A percentile compares a stretch with the other conserved stretches of the same genome.
These are phyloP conservation scores for Halenospora varia DNA, from an alignment of 495 filamentous ascomycete genomes.

Conservation along the genomic window DNA sequence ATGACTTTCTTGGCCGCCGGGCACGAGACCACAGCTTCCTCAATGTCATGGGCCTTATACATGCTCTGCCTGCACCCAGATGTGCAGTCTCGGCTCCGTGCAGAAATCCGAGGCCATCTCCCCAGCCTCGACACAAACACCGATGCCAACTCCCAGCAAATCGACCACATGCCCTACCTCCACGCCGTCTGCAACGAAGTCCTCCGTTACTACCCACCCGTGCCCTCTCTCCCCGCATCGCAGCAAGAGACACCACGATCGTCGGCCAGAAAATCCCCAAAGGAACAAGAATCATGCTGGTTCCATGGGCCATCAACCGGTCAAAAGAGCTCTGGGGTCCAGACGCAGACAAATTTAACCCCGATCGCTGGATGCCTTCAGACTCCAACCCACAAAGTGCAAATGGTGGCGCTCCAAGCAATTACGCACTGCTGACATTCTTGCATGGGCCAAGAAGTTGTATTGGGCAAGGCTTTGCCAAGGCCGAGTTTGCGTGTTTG, in stretches of 20 bases:
- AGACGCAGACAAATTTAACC: slow-evolving; percentile 52
- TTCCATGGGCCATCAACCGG: slow-evolving; percentile 58
- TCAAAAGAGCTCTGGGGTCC: slow-evolving; percentile 51
- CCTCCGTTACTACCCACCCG: slow-evolving; percentile 32
- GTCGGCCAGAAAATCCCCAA: slow-evolving; percentile 37
- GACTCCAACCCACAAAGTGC: slow-evolving; percentile 29
- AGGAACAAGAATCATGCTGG: slow-evolving; percentile 44
- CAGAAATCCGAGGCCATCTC: slow-evolving; percentile 54
- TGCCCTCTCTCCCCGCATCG: slow-evolving; percentile 55
- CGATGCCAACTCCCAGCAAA: slow-evolving; percentile 44
- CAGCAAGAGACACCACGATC: slow-evolving; percentile 56
- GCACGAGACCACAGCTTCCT: slow-evolving; percentile 66
- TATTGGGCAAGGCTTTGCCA: slow-evolving; percentile 70
- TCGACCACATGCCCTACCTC: slow-evolving; percentile 54
- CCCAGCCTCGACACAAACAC: slow-evolving; percentile 47
- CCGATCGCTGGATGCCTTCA: slow-evolving; percentile 55
- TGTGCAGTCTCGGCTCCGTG: slow-evolving; percentile 45
- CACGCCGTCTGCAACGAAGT: slow-evolving; percentile 41
- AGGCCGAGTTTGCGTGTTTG: slow-evolving; percentile 77
- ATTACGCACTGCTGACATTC: slow-evolving; percentile 59
- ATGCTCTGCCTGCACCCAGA: slow-evolving; percentile 43
- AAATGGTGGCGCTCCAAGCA: slow-evolving; percentile 48
- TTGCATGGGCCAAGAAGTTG: slow-evolving; percentile 58
- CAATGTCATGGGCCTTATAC: slow-evolving; percentile 55
- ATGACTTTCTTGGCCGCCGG: slow-evolving; percentile 95